phyloP scores from a whole-genome alignment of 2,329 filamentous ascomycete genomes.

The Raffaelea albimanens region DNA sequence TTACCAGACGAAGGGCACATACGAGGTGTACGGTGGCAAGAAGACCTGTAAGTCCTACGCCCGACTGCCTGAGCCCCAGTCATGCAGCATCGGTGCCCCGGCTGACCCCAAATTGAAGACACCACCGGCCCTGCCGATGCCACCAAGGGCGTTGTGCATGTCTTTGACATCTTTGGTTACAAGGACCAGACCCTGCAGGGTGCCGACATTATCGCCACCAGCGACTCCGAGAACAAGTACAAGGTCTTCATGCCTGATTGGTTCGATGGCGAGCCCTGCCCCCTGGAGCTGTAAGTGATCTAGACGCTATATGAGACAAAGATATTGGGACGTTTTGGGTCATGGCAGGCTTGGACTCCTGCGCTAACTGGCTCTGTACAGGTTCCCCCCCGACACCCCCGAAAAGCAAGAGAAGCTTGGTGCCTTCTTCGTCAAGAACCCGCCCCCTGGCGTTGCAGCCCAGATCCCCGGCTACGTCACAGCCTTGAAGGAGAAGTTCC shows the following conservation, averaged over 20 bases:
- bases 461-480: slow-evolving; percentile 46
- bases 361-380: too few relatives aligned
- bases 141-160: slow-evolving; percentile 49
- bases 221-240: slow-evolving; percentile 56
- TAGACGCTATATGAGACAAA: too few relatives aligned
- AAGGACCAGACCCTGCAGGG: slow-evolving; percentile 62
- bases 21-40: slow-evolving; percentile 31
- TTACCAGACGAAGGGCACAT: slow-evolving; percentile 35
- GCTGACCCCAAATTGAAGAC: slow-evolving; percentile 21
- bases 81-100: background rate
- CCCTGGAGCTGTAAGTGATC: slow-evolving; percentile 35
- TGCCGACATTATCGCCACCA: slow-evolving; percentile 53
- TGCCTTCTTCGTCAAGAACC: slow-evolving; percentile 46
- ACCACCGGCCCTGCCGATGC: slow-evolving; percentile 36
- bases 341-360: too few relatives aligned
- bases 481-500: slow-evolving; percentile 41
- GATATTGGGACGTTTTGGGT: too few relatives aligned
- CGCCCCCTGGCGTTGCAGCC: slow-evolving; percentile 35
- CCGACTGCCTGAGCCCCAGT: background rate
- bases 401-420: slow-evolving; percentile 53
- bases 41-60: slow-evolving; percentile 33
- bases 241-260: slow-evolving; percentile 87
- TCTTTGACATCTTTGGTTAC: slow-evolving; percentile 63
- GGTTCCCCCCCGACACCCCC: slow-evolving; percentile 53
- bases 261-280: slow-evolving; percentile 65